Evolutionary conservation across 2,329 filamentous ascomycete species (phyloP).

Genomic region (Diaporthe velutina): DNA sequence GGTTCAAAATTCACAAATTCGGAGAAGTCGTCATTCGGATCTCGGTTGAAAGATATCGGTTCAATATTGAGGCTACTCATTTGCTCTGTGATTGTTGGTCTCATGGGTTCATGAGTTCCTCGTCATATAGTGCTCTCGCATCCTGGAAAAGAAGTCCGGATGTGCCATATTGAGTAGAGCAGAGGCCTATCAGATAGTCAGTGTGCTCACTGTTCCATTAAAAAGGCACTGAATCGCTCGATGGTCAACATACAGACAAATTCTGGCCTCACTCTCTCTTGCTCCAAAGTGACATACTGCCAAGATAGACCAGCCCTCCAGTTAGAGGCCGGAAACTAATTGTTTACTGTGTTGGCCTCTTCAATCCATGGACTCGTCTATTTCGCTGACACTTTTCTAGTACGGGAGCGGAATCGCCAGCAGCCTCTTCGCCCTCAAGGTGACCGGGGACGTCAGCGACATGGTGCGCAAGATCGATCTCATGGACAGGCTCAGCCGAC

Average conservation of each 20-base stretch:
- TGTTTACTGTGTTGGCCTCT: neutral
- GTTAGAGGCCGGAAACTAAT: neutral
- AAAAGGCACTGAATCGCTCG: neutral
- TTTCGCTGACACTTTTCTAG: neutral
- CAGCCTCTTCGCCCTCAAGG: slow-evolving; percentile 65
- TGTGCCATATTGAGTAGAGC: neutral
- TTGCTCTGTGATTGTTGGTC: too few species aligned
- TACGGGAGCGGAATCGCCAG: slow-evolving; percentile 23
- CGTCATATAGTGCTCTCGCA: too few species aligned
- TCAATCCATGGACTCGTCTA: too few species aligned
- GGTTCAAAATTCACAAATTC: too few species aligned
- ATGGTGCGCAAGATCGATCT: slow-evolving; percentile 79
- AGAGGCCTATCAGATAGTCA: neutral
- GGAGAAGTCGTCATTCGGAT: too few species aligned
- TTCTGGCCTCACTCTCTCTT: neutral
- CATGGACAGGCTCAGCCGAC: slow-evolving; percentile 74
- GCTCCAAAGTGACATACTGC: neutral
- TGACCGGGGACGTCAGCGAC: slow-evolving; percentile 76
- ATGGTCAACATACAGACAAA: neutral
- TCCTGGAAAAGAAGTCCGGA: neutral
- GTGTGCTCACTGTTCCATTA: neutral
- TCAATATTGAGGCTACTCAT: too few species aligned
- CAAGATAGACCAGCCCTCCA: neutral
- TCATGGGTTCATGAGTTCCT: too few species aligned
- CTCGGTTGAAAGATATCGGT: too few species aligned